A percentile compares a stretch with the other conserved stretches of the same genome.
Conservation (phyloP, 2,329 filamentous ascomycete genomes). For the Simplicillium sp. region DNA sequence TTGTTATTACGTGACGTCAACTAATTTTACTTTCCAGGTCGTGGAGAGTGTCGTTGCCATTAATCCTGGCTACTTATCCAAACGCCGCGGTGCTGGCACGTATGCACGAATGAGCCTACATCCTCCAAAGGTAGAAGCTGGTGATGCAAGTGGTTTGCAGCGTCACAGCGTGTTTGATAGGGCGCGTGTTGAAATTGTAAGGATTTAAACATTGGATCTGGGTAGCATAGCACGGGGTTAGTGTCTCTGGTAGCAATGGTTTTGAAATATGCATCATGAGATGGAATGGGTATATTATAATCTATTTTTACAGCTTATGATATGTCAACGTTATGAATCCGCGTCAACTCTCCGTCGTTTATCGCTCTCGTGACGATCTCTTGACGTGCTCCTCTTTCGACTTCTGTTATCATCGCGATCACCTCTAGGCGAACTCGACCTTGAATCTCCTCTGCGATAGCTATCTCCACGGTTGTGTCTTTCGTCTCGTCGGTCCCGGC, state of each 20-base stretch:
- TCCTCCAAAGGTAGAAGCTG: constrained; percentile 51
- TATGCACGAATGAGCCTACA: constrained; percentile 73
- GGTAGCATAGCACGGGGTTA: background rate
- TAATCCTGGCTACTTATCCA: constrained; percentile 83
- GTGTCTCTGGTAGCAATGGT: background rate
- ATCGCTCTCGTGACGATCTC: constrained; percentile 44
- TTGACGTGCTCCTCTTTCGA: constrained; percentile 49
- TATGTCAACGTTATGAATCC: constrained; percentile 14
- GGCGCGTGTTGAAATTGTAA: constrained; percentile 77
- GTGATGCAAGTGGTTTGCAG: constrained; percentile 47
- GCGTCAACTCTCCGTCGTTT: constrained; percentile 50
- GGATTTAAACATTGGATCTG: constrained; percentile 43
- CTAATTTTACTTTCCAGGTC: constrained; percentile 45
- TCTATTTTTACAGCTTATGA: constrained; percentile 10
- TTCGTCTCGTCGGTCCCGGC: constrained; percentile 41
- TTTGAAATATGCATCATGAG: background rate
- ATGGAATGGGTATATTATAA: background rate
- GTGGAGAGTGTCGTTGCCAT: constrained; percentile 83
- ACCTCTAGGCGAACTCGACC: constrained; percentile 44
- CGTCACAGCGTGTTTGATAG: constrained; percentile 73
- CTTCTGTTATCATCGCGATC: constrained; percentile 35
- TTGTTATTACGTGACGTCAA: constrained; percentile 4
- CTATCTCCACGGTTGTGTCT: constrained; percentile 22
- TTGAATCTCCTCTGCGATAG: constrained; percentile 27
- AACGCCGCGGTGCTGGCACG: constrained; percentile 74